Evolutionary conservation across 352 stramenopile species (phyloP).

Genomic region (Pythium plurisporium): DNA sequence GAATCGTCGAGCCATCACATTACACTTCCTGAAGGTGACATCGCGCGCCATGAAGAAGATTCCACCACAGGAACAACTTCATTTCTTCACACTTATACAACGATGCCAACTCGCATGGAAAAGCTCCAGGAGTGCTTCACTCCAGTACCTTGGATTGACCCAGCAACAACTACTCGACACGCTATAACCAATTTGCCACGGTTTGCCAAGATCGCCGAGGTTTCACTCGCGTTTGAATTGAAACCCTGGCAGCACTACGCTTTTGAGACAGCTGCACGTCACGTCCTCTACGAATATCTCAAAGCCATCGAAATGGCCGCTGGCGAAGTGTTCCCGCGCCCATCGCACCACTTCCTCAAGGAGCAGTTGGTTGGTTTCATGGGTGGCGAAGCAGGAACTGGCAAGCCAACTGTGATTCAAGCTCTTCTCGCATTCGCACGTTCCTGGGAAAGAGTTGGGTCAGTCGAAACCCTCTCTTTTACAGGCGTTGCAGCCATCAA

Average conservation of each 20-base stretch:
- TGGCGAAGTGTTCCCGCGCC: no score
- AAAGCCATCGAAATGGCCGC: no score
- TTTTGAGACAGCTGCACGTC: background rate
- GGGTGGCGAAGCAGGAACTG: background rate
- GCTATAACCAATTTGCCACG: background rate
- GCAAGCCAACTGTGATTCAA: background rate
- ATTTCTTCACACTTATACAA: background rate
- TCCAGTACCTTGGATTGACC: background rate
- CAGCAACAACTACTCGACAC: background rate
- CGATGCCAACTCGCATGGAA: background rate
- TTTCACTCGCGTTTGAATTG: conserved; percentile 1
- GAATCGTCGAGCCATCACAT: background rate
- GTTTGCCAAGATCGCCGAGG: background rate
- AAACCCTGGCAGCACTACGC: conserved; percentile 7
- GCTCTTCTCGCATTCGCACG: background rate
- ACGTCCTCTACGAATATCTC: conserved; percentile 3
- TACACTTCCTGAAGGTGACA: no score
- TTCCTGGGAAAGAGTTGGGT: background rate
- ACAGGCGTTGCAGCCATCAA: background rate
- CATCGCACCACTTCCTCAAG: background rate
- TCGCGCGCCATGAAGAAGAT: no score
- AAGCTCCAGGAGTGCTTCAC: background rate
- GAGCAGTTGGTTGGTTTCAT: background rate
- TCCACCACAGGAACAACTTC: background rate
- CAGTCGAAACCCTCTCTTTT: background rate